A percentile compares a stretch with the other conserved stretches of the same genome.
Conservation (phyloP, 805 yeast genomes). For the Sugiyamaella valdiviana region DNA sequence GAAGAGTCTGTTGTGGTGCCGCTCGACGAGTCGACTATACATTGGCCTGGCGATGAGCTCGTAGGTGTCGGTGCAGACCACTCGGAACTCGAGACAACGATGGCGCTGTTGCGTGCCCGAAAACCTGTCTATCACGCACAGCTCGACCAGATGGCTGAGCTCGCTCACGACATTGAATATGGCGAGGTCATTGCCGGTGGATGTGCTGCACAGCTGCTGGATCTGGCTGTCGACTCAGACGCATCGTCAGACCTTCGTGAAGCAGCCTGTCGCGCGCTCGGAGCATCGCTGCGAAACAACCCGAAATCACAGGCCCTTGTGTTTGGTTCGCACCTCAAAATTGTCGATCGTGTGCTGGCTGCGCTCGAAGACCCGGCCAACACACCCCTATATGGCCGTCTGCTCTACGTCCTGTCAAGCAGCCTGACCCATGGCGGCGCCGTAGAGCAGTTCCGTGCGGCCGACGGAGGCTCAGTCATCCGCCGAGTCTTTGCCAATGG, state of each 20-base stretch:
- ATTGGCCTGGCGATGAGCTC: no score
- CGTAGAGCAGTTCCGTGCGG: constrained; percentile 11
- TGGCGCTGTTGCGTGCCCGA: constrained; percentile 1
- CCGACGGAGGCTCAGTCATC: constrained; percentile 3
- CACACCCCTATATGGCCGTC: constrained; percentile 14
- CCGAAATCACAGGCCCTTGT: constrained; percentile 41
- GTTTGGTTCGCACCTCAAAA: background rate
- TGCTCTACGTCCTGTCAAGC: constrained; percentile 24
- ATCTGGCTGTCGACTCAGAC: constrained; percentile 10
- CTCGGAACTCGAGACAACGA: background rate
- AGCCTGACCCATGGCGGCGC: constrained; percentile 19
- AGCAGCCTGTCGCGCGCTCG: constrained; percentile 51
- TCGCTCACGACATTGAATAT: constrained; percentile 54
- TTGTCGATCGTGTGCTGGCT: background rate
- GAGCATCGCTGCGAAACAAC: constrained; percentile 69
- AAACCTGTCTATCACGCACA: constrained; percentile 20
- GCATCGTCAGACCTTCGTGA: constrained; percentile 36
- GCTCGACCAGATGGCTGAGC: constrained; percentile 44
- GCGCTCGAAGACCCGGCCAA: constrained; percentile 7
- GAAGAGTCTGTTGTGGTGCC: background rate
- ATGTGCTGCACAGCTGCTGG: constrained; percentile 21
- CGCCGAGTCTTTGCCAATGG: background rate
- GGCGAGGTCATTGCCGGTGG: constrained; percentile 42
- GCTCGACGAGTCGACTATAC: background rate
- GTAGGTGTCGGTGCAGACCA: constrained; percentile 1